These are phyloP conservation scores for Dillenia turbinata DNA, from an alignment of 164 flowering plant species.

Conservation along the genomic window DNA sequence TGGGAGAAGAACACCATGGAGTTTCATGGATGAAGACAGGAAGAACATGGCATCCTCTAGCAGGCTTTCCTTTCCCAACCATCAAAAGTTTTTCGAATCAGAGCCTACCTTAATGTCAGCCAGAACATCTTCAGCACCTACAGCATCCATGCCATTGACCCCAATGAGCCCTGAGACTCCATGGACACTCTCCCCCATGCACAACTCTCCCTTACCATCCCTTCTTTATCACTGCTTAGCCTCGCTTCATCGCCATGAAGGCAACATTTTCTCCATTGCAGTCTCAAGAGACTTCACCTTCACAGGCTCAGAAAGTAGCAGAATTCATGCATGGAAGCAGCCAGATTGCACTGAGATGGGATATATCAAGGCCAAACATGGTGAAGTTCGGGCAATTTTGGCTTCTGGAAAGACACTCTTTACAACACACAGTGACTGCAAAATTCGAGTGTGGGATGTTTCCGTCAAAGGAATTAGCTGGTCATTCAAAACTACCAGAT, in stretches of 20 bases:
- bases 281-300: slow-evolving; percentile 26
- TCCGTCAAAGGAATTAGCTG: no score
- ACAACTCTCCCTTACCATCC: slow-evolving; percentile 20
- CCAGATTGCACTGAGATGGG: slow-evolving; percentile 38
- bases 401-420: slow-evolving; percentile 27
- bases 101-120: neutral
- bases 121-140: slow-evolving; percentile 5
- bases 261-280: slow-evolving; percentile 33
- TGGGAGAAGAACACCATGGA: slow-evolving; percentile 13
- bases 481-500: no score
- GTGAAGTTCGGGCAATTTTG: slow-evolving; percentile 29
- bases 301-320: slow-evolving; percentile 38
- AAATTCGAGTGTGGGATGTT: slow-evolving; percentile 30
- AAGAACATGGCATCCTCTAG: slow-evolving; percentile 6
- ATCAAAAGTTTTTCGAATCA: slow-evolving; percentile 1
- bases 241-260: slow-evolving; percentile 38
- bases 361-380: slow-evolving; percentile 22
- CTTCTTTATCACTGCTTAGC: slow-evolving; percentile 31
- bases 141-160: neutral
- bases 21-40: slow-evolving; percentile 14
- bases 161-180: slow-evolving; percentile 24
- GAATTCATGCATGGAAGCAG: slow-evolving; percentile 36
- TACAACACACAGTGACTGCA: slow-evolving; percentile 31
- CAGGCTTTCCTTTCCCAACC: slow-evolving; percentile 6
- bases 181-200: slow-evolving; percentile 26